Evolutionary conservation across 2,329 filamentous ascomycete genomes (phyloP).

Genomic region (Bipolaris cookei): DNA sequence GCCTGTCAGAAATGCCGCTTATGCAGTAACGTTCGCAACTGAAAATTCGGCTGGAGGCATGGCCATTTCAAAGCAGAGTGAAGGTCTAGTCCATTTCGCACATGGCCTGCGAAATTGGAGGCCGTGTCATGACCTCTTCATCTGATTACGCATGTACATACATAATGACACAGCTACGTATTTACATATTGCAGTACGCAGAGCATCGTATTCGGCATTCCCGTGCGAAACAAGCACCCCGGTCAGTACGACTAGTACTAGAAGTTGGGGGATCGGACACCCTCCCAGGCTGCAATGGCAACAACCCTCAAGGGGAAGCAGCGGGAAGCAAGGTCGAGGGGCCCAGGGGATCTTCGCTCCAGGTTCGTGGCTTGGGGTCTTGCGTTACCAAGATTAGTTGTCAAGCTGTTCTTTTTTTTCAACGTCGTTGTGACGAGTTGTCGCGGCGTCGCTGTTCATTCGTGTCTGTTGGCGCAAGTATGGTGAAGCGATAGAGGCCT

Average conservation of each 20-base stretch:
- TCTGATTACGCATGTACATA: slow-evolving; percentile 14
- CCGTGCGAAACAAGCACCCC: slow-evolving; percentile 13
- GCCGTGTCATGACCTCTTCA: slow-evolving; percentile 25
- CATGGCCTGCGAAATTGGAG: slow-evolving; percentile 30
- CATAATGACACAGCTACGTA: not conserved
- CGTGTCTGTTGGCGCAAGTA: slow-evolving; percentile 4
- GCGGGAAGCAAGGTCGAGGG: slow-evolving; percentile 51
- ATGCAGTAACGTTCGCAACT: slow-evolving; percentile 48
- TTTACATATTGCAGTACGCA: slow-evolving; percentile 2
- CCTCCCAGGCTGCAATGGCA: slow-evolving; percentile 31
- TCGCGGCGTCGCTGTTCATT: not conserved
- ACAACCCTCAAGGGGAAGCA: slow-evolving; percentile 39
- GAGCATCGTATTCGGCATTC: slow-evolving; percentile 26
- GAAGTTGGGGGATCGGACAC: slow-evolving; percentile 17
- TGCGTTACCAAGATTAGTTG: not conserved
- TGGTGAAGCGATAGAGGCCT: slow-evolving; percentile 10
- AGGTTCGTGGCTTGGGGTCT: slow-evolving; percentile 30
- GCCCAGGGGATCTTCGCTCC: slow-evolving; percentile 42
- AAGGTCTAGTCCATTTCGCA: slow-evolving; percentile 17
- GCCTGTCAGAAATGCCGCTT: slow-evolving; percentile 45
- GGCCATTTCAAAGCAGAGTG: slow-evolving; percentile 44
- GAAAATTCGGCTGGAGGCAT: slow-evolving; percentile 42
- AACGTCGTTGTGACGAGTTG: slow-evolving; percentile 14
- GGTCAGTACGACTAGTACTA: slow-evolving; percentile 10
- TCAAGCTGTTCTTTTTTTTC: too few relatives aligned